Evolutionary conservation across 2,329 filamentous ascomycete species (phyloP), one percentile per base, ranked within the genome.

Genomic region (Fusarium veterinarium): DNA sequence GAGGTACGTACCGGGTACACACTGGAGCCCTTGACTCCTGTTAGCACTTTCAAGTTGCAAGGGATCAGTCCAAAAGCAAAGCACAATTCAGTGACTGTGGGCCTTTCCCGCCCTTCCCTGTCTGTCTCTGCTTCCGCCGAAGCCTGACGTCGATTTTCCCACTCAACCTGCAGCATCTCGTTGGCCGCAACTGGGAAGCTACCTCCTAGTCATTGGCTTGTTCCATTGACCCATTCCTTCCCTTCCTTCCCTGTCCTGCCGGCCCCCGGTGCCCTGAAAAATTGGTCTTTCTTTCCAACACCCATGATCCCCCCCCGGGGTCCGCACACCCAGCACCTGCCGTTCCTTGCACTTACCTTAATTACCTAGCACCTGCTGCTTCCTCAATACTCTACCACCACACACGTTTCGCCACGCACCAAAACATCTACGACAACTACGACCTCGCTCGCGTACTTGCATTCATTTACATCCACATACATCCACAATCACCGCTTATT

Each of bases 321-420:
- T 56, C 58, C 57, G 33, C 69, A 73, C 66, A 48, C 71, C 65
- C 61, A 67, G 28, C 44, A 51, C 61, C 62, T 76, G 59, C 65
- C 64, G 62, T 74, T 73, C 60, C 61, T 59, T 66, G 67, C 56
- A 72, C 60, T 71, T 77, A 70, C 75, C 71, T 77, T 77, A 75
- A 65, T 75, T 72, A 74, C 72, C 51, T 74, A 70, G 60, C 69
- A 75, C 62, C 68, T 74, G 69, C 64, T 74, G 61, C 66, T 73
- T 68, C 62, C 68, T 77, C 51, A 49, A 72, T 69, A 66, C 45
- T 62, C 42, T 53, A 73, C 64, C 70, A 74, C 75, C 76, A 77
- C 73, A 73, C 76, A 77, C 69, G 66, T 75, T 64, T 76, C 66
- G 76, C 76, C 76, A 77, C 76, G 76, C 76, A 76, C 55, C 64